Base-by-base conservation (phyloP, 163 green algal genomes). In the Chloroidium sp. region DNA sequence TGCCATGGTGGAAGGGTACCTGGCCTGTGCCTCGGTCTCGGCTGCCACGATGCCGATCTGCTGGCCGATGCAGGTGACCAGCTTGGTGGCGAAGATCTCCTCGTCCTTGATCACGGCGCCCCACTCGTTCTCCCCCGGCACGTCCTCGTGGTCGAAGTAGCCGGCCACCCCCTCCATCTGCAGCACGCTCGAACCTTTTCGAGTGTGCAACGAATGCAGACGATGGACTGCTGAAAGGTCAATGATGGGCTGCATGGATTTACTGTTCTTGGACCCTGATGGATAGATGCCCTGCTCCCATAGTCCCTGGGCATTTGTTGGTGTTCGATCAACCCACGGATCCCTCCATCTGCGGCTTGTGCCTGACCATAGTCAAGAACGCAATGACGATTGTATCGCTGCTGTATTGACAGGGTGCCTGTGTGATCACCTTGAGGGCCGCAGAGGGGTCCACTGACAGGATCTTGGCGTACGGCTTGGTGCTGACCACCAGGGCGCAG, bases 51-150 rank as follows among this genome's bases (percentile, higher is more conserved):
- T 82, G 2, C 92, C 96, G 10, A 82, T 76, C 12, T 59, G 81
- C 80, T 97, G 90, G 3, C 94, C 94, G n/a, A 96, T 89, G 81
- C 82, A 90, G 4, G 89, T 94, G 76, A 95, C 93, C 59, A 85
- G 75, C 3, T 91, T 75, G 0, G 81, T 87, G 3, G 92, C 93
- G 86, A 98, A 98, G 69, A 96, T 87, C 85, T 97, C 87, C 86
- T 98, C 96, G 74, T 98, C 94, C 61, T 91, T 80, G 69, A 92
- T 83, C n/a, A 97, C 91, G 0, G 92, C 82, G 0, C 94, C 95
- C 8, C 97, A 95, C 57, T 88, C 81, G 79, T 98, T 98, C 79
- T 84, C 87, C 36, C 93, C 94, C 0, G 93, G 95, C 57, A 99
- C 84, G 75, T 98, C 91, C 12, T 87, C 85, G 74, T 89, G 82